Evolutionary conservation across 805 yeast species (phyloP), one percentile per base, ranked within the genome.

Genomic region (Starmerella geochares): DNA sequence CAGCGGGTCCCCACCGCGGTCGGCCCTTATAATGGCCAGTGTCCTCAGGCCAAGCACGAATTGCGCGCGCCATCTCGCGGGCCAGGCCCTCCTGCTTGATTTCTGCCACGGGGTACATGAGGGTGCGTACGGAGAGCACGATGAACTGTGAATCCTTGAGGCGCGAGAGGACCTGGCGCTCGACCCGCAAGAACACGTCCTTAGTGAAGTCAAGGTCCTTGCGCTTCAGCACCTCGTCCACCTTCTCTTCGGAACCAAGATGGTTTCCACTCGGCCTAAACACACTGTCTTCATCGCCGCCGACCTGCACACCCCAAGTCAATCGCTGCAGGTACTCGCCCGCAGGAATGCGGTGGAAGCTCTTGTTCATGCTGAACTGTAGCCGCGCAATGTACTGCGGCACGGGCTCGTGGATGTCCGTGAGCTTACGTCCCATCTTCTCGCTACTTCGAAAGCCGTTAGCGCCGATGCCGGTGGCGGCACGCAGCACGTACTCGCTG

Each of bases 371-470:
- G 25, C 83, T 74, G 5, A 70, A 57, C 60, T 76, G 73, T 38
- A 84, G 67, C 52, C 78, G 73, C 25, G 73, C 65, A 39, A 67
- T 62, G 58, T 84, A 84, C 49, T 74, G 76, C 0, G 92, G 92
- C 3, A 83, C 92, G 0, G 88, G 88, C 3, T 64, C 73, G 61
- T 84, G 92, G 50, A 84, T 76, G 41, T 62, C 66, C 0, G 83
- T 75, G 38, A 84, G 65, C 2, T 80, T 77, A 54, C 69, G 64
- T 60, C 78, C 67, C 54, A 76, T 69, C 56, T 77, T 74, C 19
- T 62, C 66, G 3, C 72, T 63, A 3, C 88, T 88, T 59, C 80
- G 78, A 63, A 83, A 83, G 1, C 92, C 92, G 2, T 83, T 78
- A 1, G 92, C 86, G 58, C 79, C 81, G 7, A 79, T 78, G 19